Percentiles rank a stretch among this genome's conserved stretches.
These are phyloP conservation scores for Aspergillus aculeatus DNA, from an alignment of 2,329 filamentous ascomycete species.

Conservation along the genomic window DNA sequence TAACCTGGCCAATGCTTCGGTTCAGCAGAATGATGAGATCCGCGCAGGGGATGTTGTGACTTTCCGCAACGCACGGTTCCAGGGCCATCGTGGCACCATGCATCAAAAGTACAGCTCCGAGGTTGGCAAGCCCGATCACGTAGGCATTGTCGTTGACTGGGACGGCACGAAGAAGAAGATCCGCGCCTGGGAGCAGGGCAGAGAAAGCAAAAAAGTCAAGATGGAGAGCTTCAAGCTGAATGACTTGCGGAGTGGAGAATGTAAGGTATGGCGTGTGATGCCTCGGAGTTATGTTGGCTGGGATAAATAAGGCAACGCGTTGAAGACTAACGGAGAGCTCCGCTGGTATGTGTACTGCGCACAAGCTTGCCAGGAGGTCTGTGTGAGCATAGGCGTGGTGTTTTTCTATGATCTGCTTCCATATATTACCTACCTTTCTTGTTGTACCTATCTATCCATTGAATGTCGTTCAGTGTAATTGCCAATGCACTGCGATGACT, in stretches of 20 bases:
- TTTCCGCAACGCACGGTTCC: conserved; percentile 88
- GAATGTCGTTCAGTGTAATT: conserved; percentile 8
- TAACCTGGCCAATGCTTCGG: conserved; percentile 91
- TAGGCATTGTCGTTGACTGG: conserved; percentile 91
- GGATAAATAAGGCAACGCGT: conserved; percentile 48
- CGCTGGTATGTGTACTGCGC: conserved; percentile 19
- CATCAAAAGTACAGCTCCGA: conserved; percentile 90
- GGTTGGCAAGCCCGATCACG: conserved; percentile 84
- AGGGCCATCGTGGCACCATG: conserved; percentile 93
- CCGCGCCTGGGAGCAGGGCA: conserved; percentile 88
- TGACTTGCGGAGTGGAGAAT: conserved; percentile 87
- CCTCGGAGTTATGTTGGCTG: conserved; percentile 89
- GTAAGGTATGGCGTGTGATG: conserved; percentile 97
- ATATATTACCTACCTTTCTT: conserved; percentile 14
- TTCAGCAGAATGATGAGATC: conserved; percentile 88
- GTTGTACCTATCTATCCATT: conserved; percentile 25
- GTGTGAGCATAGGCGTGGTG: not conserved
- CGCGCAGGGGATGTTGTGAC: conserved; percentile 88
- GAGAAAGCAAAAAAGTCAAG: conserved; percentile 91
- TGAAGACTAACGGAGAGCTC: not conserved
- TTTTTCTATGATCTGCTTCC: conserved; percentile 12
- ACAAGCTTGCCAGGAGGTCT: conserved; percentile 3
- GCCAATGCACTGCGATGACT: not conserved
- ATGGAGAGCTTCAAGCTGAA: conserved; percentile 91
- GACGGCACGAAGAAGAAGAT: conserved; percentile 99